Evolutionary conservation across 306 rosid genomes (phyloP).

Genomic region (Ormosia semicastrata): DNA sequence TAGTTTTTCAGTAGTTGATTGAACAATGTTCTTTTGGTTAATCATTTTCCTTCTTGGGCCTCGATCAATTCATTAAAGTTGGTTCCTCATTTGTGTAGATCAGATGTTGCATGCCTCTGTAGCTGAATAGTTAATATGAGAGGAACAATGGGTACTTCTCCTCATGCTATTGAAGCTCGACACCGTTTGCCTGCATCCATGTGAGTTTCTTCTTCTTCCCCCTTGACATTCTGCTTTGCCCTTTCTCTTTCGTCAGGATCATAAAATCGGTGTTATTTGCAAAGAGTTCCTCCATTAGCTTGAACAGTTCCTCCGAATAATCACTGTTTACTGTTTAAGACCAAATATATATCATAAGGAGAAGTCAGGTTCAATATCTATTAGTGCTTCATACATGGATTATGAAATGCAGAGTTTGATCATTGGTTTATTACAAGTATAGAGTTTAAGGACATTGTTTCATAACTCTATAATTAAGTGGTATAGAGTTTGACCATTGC

Average conservation of each 20-base stretch:
- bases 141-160: conserved; percentile 68
- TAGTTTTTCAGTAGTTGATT: background rate
- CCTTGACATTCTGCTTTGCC: background rate
- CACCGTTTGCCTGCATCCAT: conserved; percentile 69
- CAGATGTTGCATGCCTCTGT: conserved; percentile 44
- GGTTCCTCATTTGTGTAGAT: conserved; percentile 20
- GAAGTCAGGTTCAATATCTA: background rate
- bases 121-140: conserved; percentile 40
- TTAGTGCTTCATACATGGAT: background rate
- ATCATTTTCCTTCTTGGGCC: background rate
- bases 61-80: background rate
- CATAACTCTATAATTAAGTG: too few species aligned
- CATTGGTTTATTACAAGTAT: too few species aligned
- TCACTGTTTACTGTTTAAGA: background rate
- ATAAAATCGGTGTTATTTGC: background rate
- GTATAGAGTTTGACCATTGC: too few species aligned
- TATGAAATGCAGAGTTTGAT: too few species aligned
- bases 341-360: background rate
- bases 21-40: background rate
- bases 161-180: conserved; percentile 59
- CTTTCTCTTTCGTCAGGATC: background rate
- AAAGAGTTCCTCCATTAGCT: background rate
- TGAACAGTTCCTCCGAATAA: background rate
- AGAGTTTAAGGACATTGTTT: background rate
- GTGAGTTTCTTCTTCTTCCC: conserved; percentile 44